Conservation (phyloP, 169 alveolate genomes). For the Cystoisospora suis region DNA sequence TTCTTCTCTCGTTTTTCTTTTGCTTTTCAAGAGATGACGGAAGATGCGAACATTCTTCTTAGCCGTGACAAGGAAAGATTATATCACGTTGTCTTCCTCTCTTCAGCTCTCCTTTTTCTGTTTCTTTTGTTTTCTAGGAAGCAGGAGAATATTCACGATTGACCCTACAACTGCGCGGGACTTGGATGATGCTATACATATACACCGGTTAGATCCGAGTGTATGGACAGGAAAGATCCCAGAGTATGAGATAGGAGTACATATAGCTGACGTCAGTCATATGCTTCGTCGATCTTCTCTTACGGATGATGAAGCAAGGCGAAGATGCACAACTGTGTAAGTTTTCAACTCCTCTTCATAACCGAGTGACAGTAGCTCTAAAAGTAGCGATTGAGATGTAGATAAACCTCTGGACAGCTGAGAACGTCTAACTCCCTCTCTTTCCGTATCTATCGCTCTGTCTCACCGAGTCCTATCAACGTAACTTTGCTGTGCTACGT, state of each 20-base stretch:
- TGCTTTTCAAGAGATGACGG: too few relatives aligned
- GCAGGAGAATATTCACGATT: slow-evolving; percentile 67
- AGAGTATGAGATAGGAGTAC: slow-evolving; percentile 90
- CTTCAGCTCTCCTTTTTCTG: neutral
- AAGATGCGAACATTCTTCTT: too few relatives aligned
- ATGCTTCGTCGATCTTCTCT: slow-evolving; percentile 89
- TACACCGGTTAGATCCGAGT: neutral
- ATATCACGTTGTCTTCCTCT: neutral
- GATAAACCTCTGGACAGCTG: too few relatives aligned
- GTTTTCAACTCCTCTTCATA: slow-evolving; percentile 54
- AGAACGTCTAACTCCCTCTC: too few relatives aligned
- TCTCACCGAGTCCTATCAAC: too few relatives aligned
- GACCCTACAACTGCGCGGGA: slow-evolving; percentile 80
- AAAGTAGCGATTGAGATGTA: neutral
- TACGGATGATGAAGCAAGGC: slow-evolving; percentile 93
- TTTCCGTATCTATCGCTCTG: too few relatives aligned
- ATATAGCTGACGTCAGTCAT: slow-evolving; percentile 95
- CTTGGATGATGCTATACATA: slow-evolving; percentile 77
- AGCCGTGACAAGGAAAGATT: neutral
- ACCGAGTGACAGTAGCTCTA: neutral
- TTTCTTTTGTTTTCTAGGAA: neutral
- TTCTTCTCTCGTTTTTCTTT: too few relatives aligned
- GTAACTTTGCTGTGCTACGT: too few relatives aligned
- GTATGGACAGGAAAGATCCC: neutral
- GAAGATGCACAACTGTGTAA: slow-evolving; percentile 89